A percentile compares a stretch with the other conserved stretches of the same genome.
phyloP scores from a whole-genome alignment of 208 protist genomes.

The Trypanosoma theileri region DNA sequence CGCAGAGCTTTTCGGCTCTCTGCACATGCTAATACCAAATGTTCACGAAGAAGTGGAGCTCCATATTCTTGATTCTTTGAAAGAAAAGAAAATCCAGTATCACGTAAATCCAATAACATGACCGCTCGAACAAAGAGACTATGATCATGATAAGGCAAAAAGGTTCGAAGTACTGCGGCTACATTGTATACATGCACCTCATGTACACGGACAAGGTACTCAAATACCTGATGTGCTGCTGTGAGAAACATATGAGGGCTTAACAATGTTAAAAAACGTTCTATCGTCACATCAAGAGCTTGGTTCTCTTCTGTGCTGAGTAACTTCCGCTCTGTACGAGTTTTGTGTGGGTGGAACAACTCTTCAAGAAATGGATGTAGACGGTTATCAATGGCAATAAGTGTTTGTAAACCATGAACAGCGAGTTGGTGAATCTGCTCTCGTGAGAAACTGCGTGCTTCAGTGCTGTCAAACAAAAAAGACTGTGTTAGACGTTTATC shows the following conservation, averaged over 20 bases:
- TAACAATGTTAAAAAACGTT: slow-evolving; percentile 73
- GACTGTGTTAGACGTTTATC: slow-evolving; percentile 66
- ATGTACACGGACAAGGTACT: slow-evolving; percentile 83
- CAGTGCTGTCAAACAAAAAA: slow-evolving; percentile 76
- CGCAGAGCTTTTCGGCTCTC: slow-evolving; percentile 74
- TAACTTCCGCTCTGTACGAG: slow-evolving; percentile 67
- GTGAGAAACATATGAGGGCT: slow-evolving; percentile 85
- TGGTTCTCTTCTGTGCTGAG: slow-evolving; percentile 45
- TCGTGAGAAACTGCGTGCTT: slow-evolving; percentile 74
- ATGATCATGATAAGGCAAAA: slow-evolving; percentile 88
- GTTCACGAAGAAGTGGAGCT: slow-evolving; percentile 71
- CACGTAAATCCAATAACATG: slow-evolving; percentile 80
- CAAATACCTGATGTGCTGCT: slow-evolving; percentile 84
- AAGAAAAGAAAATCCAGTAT: slow-evolving; percentile 85
- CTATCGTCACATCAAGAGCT: slow-evolving; percentile 41
- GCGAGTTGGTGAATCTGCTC: slow-evolving; percentile 87
- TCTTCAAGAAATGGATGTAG: slow-evolving; percentile 74
- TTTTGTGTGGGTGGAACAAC: slow-evolving; percentile 61
- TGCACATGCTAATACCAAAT: slow-evolving; percentile 66
- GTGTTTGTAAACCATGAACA: slow-evolving; percentile 63
- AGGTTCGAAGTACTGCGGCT: slow-evolving; percentile 59
- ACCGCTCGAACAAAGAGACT: slow-evolving; percentile 76
- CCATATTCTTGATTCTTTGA: slow-evolving; percentile 75
- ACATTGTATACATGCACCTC: slow-evolving; percentile 89
- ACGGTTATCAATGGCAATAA: slow-evolving; percentile 78